These are phyloP conservation scores for Erythrophleum ivorense DNA, from an alignment of 331 rosid genomes.

Conservation along the genomic window DNA sequence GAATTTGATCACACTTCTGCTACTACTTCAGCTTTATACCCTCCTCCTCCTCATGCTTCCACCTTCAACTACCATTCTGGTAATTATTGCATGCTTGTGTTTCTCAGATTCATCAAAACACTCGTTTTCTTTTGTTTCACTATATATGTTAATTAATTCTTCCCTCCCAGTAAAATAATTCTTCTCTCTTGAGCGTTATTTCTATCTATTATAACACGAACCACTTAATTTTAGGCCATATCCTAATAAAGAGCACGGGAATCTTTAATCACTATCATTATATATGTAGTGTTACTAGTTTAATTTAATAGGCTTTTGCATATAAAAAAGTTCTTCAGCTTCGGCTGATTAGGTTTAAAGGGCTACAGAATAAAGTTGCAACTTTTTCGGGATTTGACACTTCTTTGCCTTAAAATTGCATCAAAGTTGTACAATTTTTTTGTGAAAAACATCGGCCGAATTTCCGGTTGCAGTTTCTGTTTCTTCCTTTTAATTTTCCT, in stretches of 20 bases:
- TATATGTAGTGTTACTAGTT: not conserved
- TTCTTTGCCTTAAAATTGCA: slow-evolving; percentile 47
- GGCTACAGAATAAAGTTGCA: slow-evolving; percentile 45
- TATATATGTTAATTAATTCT: not conserved
- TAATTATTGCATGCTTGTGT: slow-evolving; percentile 54
- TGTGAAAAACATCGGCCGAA: slow-evolving; percentile 55
- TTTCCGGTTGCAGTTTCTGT: slow-evolving; percentile 51
- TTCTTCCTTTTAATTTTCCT: slow-evolving; percentile 23
- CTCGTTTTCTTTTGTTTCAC: not conserved
- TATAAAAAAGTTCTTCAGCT: slow-evolving; percentile 14
- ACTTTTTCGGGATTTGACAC: slow-evolving; percentile 70
- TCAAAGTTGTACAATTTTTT: slow-evolving; percentile 50
- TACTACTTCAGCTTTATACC: slow-evolving; percentile 53
- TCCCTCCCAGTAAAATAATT: not conserved
- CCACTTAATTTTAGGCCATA: slow-evolving; percentile 30
- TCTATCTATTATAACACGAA: not conserved
- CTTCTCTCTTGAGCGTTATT: slow-evolving; percentile 3
- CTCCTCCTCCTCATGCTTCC: slow-evolving; percentile 56
- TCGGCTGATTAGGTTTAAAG: slow-evolving; percentile 38
- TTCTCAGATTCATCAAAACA: not conserved
- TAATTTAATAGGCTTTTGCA: slow-evolving; percentile 2
- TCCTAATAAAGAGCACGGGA: slow-evolving; percentile 16
- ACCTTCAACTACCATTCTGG: slow-evolving; percentile 67
- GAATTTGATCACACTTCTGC: slow-evolving; percentile 60
- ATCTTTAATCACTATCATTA: slow-evolving; percentile 16